Base-by-base conservation (phyloP, 225 moss, liverwort and hornwort genomes). In the Thuidium tamariscinum region DNA sequence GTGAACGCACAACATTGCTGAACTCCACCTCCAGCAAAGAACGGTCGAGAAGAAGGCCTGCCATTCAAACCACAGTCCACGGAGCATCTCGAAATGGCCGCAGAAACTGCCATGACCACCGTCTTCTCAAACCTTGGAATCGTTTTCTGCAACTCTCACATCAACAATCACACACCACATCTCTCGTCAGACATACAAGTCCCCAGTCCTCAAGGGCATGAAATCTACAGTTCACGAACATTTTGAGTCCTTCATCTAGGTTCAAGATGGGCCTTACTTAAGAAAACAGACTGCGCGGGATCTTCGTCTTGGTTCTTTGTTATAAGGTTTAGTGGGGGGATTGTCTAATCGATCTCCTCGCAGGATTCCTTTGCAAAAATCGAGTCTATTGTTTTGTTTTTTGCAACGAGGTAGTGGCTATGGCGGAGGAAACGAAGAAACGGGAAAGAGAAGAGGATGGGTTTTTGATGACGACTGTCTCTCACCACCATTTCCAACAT, bases 401-500 rank as follows among this genome's bases (percentile, higher is more conserved):
- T 32, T 11, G 63, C 36, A 77, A 27, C 49, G 72, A 26, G 52
- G 20, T 55, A 46, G 54, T 83, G 69, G 87, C 77, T 80, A 91
- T 87, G 89, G 86, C 82, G 88, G 91, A 90, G 86, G 26, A 36
- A 49, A n/a, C 66, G 72, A 90, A 48, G 83, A 81, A 89, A 63
- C 88, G 87, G 80, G 87, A 83, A 51, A 77, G 77, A 23, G 90
- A 85, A 7, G 86, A 77, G 23, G 88, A 77, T 54, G 86, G 59
- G 39, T 62, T 56, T 55, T 22, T 52, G 14, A 86, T 95, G 94
- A 89, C 82, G 80, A 97, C 87, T 12, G 83, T 95, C 52, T 95
- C 95, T 26, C 90, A 92, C 79, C 95, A 97, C 87, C 84, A 89
- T 49, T 97, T 97, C 61, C 63, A 77, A 23, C 81, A 87, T 57